Evolutionary conservation across 306 rosid genomes (phyloP).

Genomic region (Benincasa hispida): DNA sequence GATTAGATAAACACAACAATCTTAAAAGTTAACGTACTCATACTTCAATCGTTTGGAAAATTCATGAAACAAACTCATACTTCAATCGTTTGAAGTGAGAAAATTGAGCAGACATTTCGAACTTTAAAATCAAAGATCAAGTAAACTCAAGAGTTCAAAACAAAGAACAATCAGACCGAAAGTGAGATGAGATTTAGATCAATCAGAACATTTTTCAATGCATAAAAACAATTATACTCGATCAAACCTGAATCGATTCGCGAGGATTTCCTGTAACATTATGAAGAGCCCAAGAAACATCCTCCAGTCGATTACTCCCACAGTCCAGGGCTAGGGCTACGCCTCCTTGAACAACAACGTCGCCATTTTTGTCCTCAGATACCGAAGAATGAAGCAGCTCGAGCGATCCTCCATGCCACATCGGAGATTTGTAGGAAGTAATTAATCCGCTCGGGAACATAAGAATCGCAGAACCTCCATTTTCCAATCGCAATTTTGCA

Average conservation of each 20-base stretch:
- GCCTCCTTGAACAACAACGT: constrained; percentile 47
- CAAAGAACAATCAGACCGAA: neutral
- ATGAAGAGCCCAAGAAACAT: constrained; percentile 42
- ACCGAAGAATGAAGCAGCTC: constrained; percentile 67
- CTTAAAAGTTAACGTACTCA: too few relatives aligned
- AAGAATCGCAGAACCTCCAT: constrained; percentile 52
- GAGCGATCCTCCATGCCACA: constrained; percentile 86
- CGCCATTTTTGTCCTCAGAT: constrained; percentile 31
- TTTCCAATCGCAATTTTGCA: constrained; percentile 54
- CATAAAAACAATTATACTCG: neutral
- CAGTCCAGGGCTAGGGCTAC: constrained; percentile 43
- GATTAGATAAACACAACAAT: too few relatives aligned
- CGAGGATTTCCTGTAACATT: constrained; percentile 36
- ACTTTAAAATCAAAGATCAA: too few relatives aligned
- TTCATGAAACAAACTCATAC: too few relatives aligned
- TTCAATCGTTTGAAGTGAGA: too few relatives aligned
- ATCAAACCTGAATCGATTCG: constrained; percentile 51
- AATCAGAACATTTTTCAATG: neutral
- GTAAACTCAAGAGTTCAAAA: too few relatives aligned
- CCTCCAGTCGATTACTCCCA: constrained; percentile 2
- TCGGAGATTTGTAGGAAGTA: constrained; percentile 62
- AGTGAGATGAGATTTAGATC: neutral
- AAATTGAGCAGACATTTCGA: too few relatives aligned
- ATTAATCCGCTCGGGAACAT: constrained; percentile 73
- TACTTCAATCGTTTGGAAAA: too few relatives aligned